phyloP scores from a whole-genome alignment of 2,329 filamentous ascomycete species.

The Exophiala alcalophila region DNA sequence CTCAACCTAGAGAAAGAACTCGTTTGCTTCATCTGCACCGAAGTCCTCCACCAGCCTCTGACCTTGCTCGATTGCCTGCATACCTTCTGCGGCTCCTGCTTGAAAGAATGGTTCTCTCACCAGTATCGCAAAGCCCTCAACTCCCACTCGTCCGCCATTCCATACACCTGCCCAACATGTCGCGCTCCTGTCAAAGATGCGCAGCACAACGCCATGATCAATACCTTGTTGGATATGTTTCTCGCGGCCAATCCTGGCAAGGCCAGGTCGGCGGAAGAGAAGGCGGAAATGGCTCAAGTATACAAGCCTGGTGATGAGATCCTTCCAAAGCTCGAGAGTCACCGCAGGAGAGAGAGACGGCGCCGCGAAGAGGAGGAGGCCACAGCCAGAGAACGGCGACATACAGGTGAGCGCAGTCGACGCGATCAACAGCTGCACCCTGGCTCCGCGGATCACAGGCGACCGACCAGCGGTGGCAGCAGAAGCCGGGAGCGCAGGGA shows the following conservation, averaged over 20 bases:
- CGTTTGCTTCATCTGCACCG: slow-evolving; percentile 96
- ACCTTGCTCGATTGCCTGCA: slow-evolving; percentile 91
- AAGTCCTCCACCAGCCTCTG: slow-evolving; percentile 85
- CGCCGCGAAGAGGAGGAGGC: slow-evolving; percentile 46
- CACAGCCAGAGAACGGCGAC: slow-evolving; percentile 60
- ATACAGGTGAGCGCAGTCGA: slow-evolving; percentile 67
- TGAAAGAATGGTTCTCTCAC: slow-evolving; percentile 93
- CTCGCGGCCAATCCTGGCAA: slow-evolving; percentile 75
- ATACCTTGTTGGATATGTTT: slow-evolving; percentile 85
- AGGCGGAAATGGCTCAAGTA: slow-evolving; percentile 67
- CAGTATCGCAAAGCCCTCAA: slow-evolving; percentile 60
- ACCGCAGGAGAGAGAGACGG: slow-evolving; percentile 49
- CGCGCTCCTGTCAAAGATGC: slow-evolving; percentile 82
- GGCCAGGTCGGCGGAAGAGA: slow-evolving; percentile 67
- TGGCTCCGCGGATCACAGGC: slow-evolving; percentile 20
- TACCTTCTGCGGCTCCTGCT: slow-evolving; percentile 91
- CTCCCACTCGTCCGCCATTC: slow-evolving; percentile 40
- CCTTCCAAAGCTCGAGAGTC: slow-evolving; percentile 58
- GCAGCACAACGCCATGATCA: slow-evolving; percentile 84
- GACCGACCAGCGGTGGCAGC: slow-evolving; percentile 25
- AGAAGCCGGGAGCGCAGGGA: slow-evolving; percentile 42
- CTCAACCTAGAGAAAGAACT: slow-evolving; percentile 86
- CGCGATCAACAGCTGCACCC: slow-evolving; percentile 32
- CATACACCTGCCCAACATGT: slow-evolving; percentile 90
- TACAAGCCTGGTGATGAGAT: slow-evolving; percentile 83